Evolutionary conservation across 768 basidiomycete genomes (phyloP).

Genomic region (Phlegmacium glaucopus): DNA sequence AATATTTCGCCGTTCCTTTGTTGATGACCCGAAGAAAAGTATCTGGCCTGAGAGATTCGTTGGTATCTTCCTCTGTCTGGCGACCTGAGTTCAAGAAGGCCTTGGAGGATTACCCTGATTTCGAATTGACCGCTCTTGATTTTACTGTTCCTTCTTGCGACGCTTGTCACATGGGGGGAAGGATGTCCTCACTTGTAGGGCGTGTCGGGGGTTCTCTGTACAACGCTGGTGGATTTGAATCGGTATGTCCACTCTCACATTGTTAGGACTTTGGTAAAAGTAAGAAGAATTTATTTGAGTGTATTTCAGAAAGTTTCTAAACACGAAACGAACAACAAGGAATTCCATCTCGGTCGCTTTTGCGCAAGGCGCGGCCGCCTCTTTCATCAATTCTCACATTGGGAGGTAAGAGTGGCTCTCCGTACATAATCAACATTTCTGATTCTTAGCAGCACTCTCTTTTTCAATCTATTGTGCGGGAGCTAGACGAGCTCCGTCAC

Average conservation of each 20-base stretch:
- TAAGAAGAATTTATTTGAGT: no score
- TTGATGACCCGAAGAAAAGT: conserved; percentile 67
- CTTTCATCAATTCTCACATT: conserved; percentile 74
- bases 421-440: conserved; percentile 6
- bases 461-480: conserved; percentile 53
- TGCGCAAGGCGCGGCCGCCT: conserved; percentile 66
- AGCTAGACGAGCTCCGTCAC: conserved; percentile 53
- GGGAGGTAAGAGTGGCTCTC: conserved; percentile 60
- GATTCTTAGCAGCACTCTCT: conserved; percentile 51
- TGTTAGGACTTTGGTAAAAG: no score
- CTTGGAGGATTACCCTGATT: conserved; percentile 65
- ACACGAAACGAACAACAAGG: conserved; percentile 24
- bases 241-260: conserved; percentile 9
- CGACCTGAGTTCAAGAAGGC: conserved; percentile 59
- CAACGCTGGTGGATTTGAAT: conserved; percentile 58
- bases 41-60: conserved; percentile 63
- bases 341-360: conserved; percentile 74
- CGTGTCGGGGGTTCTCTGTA: conserved; percentile 68
- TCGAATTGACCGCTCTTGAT: conserved; percentile 49
- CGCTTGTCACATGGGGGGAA: conserved; percentile 75
- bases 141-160: conserved; percentile 68
- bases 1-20: conserved; percentile 75
- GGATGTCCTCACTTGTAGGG: conserved; percentile 62
- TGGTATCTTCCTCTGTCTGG: conserved; percentile 88
- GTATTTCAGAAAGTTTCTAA: neutral